Evolutionary conservation across 495 filamentous ascomycete species (phyloP).

Genomic region (Daldinia loculata): DNA sequence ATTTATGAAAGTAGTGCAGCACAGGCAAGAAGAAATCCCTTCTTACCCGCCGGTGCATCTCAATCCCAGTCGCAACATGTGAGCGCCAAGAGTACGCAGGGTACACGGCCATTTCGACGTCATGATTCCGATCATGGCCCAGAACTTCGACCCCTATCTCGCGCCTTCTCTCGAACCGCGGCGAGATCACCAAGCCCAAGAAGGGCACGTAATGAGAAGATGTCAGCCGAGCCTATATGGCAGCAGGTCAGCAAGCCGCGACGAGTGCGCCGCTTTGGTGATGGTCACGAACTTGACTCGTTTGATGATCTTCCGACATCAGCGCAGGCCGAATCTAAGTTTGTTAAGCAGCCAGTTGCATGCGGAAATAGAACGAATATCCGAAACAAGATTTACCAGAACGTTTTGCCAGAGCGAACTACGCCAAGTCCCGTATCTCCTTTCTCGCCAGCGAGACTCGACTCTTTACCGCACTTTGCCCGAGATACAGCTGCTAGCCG

Average conservation of each 20-base stretch:
- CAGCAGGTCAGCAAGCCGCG: conserved; percentile 76
- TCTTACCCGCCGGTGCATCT: conserved; percentile 80
- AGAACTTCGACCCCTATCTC: conserved; percentile 63
- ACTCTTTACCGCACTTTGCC: conserved; percentile 81
- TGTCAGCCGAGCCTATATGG: conserved; percentile 53
- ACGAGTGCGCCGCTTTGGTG: conserved; percentile 81
- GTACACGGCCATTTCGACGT: conserved; percentile 72
- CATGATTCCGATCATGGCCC: conserved; percentile 72
- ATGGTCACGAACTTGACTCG: conserved; percentile 87
- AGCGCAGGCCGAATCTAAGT: conserved; percentile 79
- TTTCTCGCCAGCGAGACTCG: conserved; percentile 60
- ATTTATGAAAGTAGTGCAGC: conserved; percentile 61
- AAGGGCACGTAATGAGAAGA: conserved; percentile 51
- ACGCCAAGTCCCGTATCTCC: conserved; percentile 66
- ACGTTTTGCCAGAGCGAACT: conserved; percentile 58
- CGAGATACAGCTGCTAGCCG: conserved; percentile 92
- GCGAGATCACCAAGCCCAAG: conserved; percentile 66
- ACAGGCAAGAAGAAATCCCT: conserved; percentile 70
- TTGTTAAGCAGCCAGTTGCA: conserved; percentile 77
- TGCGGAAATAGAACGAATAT: conserved; percentile 73
- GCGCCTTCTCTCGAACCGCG: conserved; percentile 63
- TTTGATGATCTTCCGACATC: conserved; percentile 97
- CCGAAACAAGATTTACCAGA: conserved; percentile 68
- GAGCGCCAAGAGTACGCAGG: conserved; percentile 73
- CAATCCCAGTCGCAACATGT: conserved; percentile 81